Evolutionary conservation across 805 yeast species (phyloP), one percentile per base, ranked within the genome.

Genomic region (Pichia membranifaciens): DNA sequence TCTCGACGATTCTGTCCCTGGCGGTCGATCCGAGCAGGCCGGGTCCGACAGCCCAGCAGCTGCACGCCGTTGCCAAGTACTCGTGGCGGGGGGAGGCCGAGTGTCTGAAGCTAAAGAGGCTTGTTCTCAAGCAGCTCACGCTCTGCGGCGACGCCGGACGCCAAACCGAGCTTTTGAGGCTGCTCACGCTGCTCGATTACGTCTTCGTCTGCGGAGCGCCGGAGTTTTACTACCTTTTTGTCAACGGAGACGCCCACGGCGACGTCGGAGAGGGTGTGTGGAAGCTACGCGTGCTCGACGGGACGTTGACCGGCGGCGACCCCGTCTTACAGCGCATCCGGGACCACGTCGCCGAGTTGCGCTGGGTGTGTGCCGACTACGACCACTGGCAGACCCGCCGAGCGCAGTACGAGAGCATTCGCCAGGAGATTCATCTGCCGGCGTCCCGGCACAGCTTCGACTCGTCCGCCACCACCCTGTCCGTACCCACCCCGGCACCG

Each of bases 391-490:
- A 7, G 10, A 6, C 9, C 22, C 35, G 42, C 18, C 17, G 47
- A 21, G 4, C 10, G 3, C 45, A 46, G 16, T 42, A 46, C 20
- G 31, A 18, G 5, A 23, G 42, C 0, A 38, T 46, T 13, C 13
- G 34, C 16, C 23, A 39, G 9, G 48, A 45, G 22, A 45, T 45
- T 16, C 32, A 34, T 7, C 25, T 36, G 5, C 48, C 48, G 10
- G 10, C 41, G 1, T 40, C 44, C 5, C 17, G 48, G 20, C 40
- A 13, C 34, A 39, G 44, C 22, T 40, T 40, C 21, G 48, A 45
- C n/a, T 15, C 17, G 7, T 4, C 18, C 15, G n/a, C n/a, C n/a
- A n/a, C n/a, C n/a, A n/a, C n/a, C n/a, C n/a, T n/a, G n/a, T n/a
- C n/a, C n/a, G n/a, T n/a, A n/a, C 33, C 33, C 15, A 15, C 15